phyloP scores from a whole-genome alignment of 306 rosid species.

The Urtica urens region DNA sequence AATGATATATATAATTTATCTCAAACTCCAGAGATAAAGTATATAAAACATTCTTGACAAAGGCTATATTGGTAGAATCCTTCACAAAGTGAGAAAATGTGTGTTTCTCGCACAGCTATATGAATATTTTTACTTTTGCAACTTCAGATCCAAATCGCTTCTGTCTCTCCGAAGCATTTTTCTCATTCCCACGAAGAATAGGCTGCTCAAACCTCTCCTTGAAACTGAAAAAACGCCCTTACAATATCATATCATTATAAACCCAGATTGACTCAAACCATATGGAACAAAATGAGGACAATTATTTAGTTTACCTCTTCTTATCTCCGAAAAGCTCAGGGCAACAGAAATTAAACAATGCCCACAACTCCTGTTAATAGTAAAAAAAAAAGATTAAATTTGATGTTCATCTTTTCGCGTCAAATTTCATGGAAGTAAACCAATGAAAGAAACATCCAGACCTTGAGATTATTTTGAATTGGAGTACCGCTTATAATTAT shows the following conservation, averaged over 20 bases:
- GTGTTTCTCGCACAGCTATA: not conserved
- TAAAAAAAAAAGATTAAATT: slow-evolving; percentile 4
- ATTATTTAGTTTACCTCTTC: slow-evolving; percentile 40
- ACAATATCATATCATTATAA: slow-evolving; percentile 18
- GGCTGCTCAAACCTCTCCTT: slow-evolving; percentile 54
- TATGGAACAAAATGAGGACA: not conserved
- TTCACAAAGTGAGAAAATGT: not conserved
- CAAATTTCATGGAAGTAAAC: slow-evolving; percentile 1
- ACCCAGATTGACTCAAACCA: slow-evolving; percentile 8
- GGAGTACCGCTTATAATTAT: slow-evolving; percentile 87
- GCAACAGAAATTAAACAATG: slow-evolving; percentile 81
- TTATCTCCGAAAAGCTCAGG: slow-evolving; percentile 85
- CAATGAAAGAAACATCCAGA: slow-evolving; percentile 14
- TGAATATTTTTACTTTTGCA: slow-evolving; percentile 56
- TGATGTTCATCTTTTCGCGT: slow-evolving; percentile 2
- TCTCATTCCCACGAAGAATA: slow-evolving; percentile 85
- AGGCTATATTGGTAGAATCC: no score
- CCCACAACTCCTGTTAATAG: slow-evolving; percentile 74
- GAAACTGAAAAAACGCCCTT: slow-evolving; percentile 41
- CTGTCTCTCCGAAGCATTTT: slow-evolving; percentile 65
- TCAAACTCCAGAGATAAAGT: no score
- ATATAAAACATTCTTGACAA: no score
- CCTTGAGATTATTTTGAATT: slow-evolving; percentile 88
- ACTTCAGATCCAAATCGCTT: slow-evolving; percentile 51
- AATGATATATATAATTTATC: no score